These are phyloP conservation scores for Lathyrus aphaca DNA, from an alignment of 306 rosid genomes.

Conservation along the genomic window DNA sequence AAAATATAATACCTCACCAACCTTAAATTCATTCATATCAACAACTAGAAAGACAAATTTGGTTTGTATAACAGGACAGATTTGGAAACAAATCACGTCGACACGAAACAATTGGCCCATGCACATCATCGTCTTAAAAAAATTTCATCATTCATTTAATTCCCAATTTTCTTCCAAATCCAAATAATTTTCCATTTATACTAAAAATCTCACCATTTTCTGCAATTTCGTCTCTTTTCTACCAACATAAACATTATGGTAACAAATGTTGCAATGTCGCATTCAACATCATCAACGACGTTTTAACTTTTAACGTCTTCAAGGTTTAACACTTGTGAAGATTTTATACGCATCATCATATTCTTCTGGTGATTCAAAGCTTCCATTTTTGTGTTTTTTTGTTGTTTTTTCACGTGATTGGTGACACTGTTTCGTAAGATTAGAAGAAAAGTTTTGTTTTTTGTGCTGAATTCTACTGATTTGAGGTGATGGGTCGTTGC, in stretches of 20 bases:
- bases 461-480: slow-evolving; percentile 29
- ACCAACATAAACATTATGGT: neutral
- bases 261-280: neutral
- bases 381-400: neutral
- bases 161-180: neutral
- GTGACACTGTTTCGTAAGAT: neutral
- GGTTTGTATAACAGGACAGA: neutral
- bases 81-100: neutral
- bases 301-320: slow-evolving; percentile 23
- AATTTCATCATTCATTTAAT: neutral
- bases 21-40: slow-evolving; percentile 19
- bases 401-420: slow-evolving; percentile 15
- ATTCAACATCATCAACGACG: slow-evolving; percentile 13
- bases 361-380: slow-evolving; percentile 32
- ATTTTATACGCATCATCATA: neutral
- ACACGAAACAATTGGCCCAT: slow-evolving; percentile 2
- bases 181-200: neutral
- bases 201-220: neutral
- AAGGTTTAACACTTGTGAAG: slow-evolving; percentile 11
- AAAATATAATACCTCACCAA: neutral
- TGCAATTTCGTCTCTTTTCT: slow-evolving; percentile 15
- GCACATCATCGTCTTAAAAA: slow-evolving; percentile 22
- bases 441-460: slow-evolving; percentile 15
- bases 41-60: slow-evolving; percentile 19
- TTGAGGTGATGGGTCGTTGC: slow-evolving; percentile 40